These are phyloP conservation scores for Microdochium trichocladiopsis DNA, from an alignment of 2,329 filamentous ascomycete genomes.

Conservation along the genomic window DNA sequence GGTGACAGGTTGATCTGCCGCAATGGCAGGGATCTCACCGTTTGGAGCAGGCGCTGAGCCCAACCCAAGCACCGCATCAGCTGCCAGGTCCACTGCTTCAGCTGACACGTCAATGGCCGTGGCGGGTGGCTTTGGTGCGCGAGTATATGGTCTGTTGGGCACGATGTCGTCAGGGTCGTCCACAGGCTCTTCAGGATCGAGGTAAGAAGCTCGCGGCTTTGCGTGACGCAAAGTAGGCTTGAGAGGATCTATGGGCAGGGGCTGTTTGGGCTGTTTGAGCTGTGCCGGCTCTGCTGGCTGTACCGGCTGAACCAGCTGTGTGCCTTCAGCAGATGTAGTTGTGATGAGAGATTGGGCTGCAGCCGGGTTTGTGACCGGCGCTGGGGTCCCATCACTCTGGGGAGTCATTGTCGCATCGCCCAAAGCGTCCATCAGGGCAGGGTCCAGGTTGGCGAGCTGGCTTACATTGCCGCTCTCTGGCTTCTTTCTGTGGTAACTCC, in stretches of 20 bases:
- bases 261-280: conserved; percentile 10
- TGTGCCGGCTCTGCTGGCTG: too few species aligned
- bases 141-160: conserved; percentile 7
- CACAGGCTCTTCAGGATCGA: conserved; percentile 37
- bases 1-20: conserved; percentile 1
- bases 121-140: conserved; percentile 5
- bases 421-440: conserved; percentile 36
- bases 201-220: conserved; percentile 43
- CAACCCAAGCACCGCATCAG: conserved; percentile 24
- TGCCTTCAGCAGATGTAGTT: conserved; percentile 5
- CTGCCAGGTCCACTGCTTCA: conserved; percentile 33
- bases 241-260: conserved; percentile 31
- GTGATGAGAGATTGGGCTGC: not conserved
- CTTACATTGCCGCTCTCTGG: conserved; percentile 25
- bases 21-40: not conserved
- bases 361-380: not conserved
- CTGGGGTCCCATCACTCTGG: not conserved
- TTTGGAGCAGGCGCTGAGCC: conserved; percentile 9
- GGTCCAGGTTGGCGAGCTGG: conserved; percentile 40
- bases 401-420: conserved; percentile 16
- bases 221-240: conserved; percentile 44
- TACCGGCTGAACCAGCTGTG: too few species aligned
- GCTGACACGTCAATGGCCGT: conserved; percentile 2
- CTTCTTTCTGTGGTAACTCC: conserved; percentile 34
- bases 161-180: conserved; percentile 36